Percentiles rank a stretch among this genome's conserved stretches.
Evolutionary conservation across 2,329 filamentous ascomycete genomes (phyloP).

Genomic region (Trichophyton rubrum): DNA sequence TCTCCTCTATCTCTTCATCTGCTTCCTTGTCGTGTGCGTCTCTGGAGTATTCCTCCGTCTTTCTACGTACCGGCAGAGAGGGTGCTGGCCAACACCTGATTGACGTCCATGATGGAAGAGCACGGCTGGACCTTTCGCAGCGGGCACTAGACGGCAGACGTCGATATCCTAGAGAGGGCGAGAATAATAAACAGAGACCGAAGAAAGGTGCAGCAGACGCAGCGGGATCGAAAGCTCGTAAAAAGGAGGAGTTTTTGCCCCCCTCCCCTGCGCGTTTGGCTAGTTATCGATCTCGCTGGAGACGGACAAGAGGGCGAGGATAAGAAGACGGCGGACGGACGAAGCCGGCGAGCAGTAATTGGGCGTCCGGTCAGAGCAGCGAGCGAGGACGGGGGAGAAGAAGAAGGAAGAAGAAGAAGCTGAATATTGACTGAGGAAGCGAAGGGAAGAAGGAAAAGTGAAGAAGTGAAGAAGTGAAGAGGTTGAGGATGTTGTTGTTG

Average conservation of each 20-base stretch:
- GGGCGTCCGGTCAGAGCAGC: neutral
- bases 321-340: neutral
- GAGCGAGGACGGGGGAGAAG: neutral
- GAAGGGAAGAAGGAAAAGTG: neutral
- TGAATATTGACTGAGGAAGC: neutral
- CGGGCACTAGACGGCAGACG: neutral
- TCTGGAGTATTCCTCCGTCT: too few species aligned
- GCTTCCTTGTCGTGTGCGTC: constrained; percentile 3
- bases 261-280: neutral
- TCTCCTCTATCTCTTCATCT: neutral
- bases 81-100: constrained; percentile 93
- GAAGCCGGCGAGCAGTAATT: neutral
- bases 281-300: neutral
- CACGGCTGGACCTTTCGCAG: neutral
- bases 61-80: constrained; percentile 69
- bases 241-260: neutral
- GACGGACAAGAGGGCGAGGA: neutral
- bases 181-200: neutral
- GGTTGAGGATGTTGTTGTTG: neutral
- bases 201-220: neutral
- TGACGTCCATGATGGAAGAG: constrained; percentile 71
- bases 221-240: neutral
- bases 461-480: neutral
- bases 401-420: neutral
- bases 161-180: too few species aligned